Evolutionary conservation across 2,329 filamentous ascomycete species (phyloP).

Genomic region (Fusarium sp.): DNA sequence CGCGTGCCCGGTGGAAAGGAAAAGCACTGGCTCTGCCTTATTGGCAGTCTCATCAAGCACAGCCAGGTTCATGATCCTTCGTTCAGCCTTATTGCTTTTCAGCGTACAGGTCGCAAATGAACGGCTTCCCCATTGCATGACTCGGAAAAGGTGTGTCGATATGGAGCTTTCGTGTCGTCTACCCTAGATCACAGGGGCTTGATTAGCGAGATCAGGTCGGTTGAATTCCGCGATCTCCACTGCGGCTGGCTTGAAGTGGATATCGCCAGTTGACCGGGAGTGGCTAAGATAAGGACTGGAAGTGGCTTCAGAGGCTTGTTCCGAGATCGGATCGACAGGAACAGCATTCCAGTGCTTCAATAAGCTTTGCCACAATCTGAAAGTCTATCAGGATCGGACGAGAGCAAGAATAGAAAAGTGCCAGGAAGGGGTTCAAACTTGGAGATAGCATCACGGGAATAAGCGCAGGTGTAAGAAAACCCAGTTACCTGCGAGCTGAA

Average conservation of each 20-base stretch:
- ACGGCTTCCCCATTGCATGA: background rate
- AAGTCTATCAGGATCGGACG: rapidly evolving
- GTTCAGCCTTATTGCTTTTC: background rate
- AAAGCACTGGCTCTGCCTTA: background rate
- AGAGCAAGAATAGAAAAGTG: too few relatives aligned
- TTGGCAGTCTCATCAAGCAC: too few relatives aligned
- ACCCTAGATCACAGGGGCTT: background rate
- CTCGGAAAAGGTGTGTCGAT: background rate
- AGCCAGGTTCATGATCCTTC: background rate
- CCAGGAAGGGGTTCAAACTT: too few relatives aligned
- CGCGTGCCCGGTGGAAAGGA: background rate
- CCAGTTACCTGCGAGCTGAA: too few relatives aligned
- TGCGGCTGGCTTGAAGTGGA: background rate
- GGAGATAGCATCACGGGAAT: too few relatives aligned
- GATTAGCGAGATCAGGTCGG: background rate
- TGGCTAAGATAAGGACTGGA: too few relatives aligned
- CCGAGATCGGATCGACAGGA: too few relatives aligned
- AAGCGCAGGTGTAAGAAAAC: too few relatives aligned
- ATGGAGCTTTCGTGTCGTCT: background rate
- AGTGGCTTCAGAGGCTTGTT: too few relatives aligned
- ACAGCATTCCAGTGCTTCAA: too few relatives aligned
- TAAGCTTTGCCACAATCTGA: too few relatives aligned
- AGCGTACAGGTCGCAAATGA: background rate
- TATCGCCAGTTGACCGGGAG: background rate
- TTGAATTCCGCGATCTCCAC: background rate